A percentile compares a stretch with the other conserved stretches of the same genome.
These are phyloP conservation scores for Euphorbia peplus DNA, from an alignment of 345 rosid species.

Conservation along the genomic window DNA sequence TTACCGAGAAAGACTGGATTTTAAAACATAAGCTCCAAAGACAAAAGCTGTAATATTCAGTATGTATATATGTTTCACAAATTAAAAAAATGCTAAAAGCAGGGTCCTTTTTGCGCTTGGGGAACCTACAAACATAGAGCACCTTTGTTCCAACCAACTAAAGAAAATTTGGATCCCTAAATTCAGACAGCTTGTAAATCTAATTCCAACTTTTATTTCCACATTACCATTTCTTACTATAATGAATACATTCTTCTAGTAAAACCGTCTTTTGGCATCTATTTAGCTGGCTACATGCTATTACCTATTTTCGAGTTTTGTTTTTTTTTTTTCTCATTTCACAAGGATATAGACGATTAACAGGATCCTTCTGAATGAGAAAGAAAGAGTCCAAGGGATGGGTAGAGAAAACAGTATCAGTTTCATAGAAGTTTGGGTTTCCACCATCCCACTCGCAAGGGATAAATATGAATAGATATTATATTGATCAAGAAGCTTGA, in stretches of 20 bases:
- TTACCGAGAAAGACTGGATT: too few species aligned
- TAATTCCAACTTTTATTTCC: neutral
- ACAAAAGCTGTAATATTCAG: too few species aligned
- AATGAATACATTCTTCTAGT: neutral
- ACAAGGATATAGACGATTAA: neutral
- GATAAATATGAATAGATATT: constrained; percentile 1
- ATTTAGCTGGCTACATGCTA: constrained; percentile 10
- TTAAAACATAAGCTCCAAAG: too few species aligned
- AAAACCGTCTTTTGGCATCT: constrained; percentile 6
- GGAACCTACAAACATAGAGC: too few species aligned
- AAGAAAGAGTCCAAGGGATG: constrained; percentile 4
- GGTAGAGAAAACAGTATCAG: constrained; percentile 16
- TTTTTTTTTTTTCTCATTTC: neutral
- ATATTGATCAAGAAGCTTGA: constrained; percentile 19
- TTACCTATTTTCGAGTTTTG: constrained; percentile 9
- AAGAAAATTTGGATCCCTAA: neutral
- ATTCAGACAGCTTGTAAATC: neutral
- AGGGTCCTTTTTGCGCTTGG: too few species aligned
- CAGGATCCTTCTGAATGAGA: constrained; percentile 15
- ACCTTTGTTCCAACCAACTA: too few species aligned
- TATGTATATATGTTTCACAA: too few species aligned
- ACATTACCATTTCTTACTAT: constrained; percentile 5
- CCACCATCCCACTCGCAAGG: neutral
- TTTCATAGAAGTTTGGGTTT: constrained; percentile 6
- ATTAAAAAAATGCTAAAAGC: too few species aligned